Percentiles rank a stretch among this genome's conserved stretches.
Evolutionary conservation across 495 filamentous ascomycete genomes (phyloP).

Genomic region (Trichoderma reesei): DNA sequence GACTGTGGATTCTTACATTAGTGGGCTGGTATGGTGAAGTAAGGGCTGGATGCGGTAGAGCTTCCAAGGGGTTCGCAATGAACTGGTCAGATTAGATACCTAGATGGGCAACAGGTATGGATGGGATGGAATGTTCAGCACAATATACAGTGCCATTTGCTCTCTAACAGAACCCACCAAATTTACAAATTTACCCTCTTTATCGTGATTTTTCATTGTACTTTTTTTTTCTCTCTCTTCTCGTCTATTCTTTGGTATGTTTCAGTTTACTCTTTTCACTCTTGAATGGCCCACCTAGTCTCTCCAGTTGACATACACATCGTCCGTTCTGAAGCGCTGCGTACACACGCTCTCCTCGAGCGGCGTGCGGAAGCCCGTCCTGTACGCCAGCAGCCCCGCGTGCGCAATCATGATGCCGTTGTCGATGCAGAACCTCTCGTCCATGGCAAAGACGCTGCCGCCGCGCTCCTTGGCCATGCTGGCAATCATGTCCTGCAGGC

Average conservation of each 20-base stretch:
- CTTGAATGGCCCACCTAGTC: conserved; percentile 36
- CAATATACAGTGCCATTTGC: neutral
- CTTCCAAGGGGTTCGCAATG: conserved; percentile 4
- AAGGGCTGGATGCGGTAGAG: neutral
- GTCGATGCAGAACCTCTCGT: conserved; percentile 96
- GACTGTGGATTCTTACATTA: neutral
- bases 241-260: too few species aligned
- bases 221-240: neutral
- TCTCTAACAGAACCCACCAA: too few species aligned
- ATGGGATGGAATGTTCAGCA: too few species aligned
- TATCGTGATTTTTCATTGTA: neutral
- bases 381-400: conserved; percentile 77
- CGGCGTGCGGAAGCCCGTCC: conserved; percentile 63
- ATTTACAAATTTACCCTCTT: neutral
- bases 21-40: neutral
- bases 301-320: conserved; percentile 86
- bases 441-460: conserved; percentile 86
- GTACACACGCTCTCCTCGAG: conserved; percentile 82
- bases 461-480: conserved; percentile 86
- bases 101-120: neutral
- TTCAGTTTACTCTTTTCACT: neutral
- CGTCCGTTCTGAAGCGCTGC: conserved; percentile 90
- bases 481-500: conserved; percentile 97
- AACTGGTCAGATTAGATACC: neutral
- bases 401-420: conserved; percentile 99